phyloP scores from a whole-genome alignment of 2,329 filamentous ascomycete genomes.

The Hypoxylon sp. region DNA sequence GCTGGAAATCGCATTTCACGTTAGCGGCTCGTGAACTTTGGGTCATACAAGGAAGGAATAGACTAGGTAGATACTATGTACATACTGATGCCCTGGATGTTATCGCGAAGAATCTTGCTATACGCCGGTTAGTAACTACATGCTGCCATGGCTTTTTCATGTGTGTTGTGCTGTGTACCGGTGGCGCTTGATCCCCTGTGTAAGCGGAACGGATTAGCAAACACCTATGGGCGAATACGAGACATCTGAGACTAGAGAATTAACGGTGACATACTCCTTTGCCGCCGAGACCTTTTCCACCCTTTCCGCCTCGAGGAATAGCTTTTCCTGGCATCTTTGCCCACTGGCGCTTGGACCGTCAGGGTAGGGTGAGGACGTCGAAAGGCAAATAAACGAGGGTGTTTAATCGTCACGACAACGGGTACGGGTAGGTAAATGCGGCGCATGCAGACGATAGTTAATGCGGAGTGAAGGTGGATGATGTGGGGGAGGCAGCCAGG shows the following conservation, averaged over 20 bases:
- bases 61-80: conserved; percentile 25
- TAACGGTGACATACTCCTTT: conserved; percentile 47
- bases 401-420: conserved; percentile 5
- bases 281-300: conserved; percentile 47
- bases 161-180: conserved; percentile 40
- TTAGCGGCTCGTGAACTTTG: conserved; percentile 37
- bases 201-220: conserved; percentile 29
- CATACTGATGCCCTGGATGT: conserved; percentile 54
- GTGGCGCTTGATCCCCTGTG: conserved; percentile 49
- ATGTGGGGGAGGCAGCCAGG: conserved; percentile 17
- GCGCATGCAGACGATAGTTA: conserved; percentile 8
- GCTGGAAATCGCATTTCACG: conserved; percentile 56
- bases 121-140: conserved; percentile 16
- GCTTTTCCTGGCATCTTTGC: conserved; percentile 35
- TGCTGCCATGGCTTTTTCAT: not conserved
- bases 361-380: not conserved
- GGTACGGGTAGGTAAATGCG: not conserved
- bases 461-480: conserved; percentile 5
- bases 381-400: not conserved
- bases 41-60: not conserved
- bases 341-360: not conserved
- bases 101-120: conserved; percentile 55
- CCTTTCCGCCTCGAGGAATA: conserved; percentile 41
- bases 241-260: conserved; percentile 6
- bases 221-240: conserved; percentile 1